These are phyloP conservation scores for Seiridium cupressi DNA, from an alignment of 2,329 filamentous ascomycete genomes.

Conservation along the genomic window DNA sequence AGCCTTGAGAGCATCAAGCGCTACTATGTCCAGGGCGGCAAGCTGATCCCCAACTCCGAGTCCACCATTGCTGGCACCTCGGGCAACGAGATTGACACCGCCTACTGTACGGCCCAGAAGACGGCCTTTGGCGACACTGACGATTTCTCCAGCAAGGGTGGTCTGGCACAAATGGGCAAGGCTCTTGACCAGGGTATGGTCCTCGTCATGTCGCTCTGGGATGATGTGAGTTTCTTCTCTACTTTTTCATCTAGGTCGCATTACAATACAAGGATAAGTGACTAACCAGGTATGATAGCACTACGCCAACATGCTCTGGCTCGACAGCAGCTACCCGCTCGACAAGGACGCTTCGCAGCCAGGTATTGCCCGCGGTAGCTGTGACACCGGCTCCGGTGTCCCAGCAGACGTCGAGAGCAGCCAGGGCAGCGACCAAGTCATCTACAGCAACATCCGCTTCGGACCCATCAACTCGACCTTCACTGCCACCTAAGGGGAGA, in stretches of 20 bases:
- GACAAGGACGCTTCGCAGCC: slow-evolving; percentile 21
- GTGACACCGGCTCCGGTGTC: slow-evolving; percentile 39
- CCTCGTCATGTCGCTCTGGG: slow-evolving; percentile 58
- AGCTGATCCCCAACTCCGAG: slow-evolving; percentile 40
- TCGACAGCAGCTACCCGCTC: slow-evolving; percentile 49
- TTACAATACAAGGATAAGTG: no score
- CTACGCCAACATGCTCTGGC: slow-evolving; percentile 59
- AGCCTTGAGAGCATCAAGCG: slow-evolving; percentile 52
- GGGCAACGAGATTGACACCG: slow-evolving; percentile 42
- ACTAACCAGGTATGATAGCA: slow-evolving; percentile 27
- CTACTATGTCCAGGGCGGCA: slow-evolving; percentile 57
- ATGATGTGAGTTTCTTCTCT: slow-evolving; percentile 38
- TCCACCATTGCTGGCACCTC: slow-evolving; percentile 25
- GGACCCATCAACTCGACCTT: slow-evolving; percentile 45
- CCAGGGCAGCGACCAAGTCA: slow-evolving; percentile 36
- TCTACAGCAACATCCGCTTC: slow-evolving; percentile 47
- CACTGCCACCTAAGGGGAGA: background rate
- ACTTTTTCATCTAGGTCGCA: background rate
- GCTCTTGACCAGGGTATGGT: slow-evolving; percentile 57
- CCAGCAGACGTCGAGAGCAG: slow-evolving; percentile 42
- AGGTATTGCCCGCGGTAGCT: slow-evolving; percentile 45
- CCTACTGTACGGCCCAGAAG: slow-evolving; percentile 56
- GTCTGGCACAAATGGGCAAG: slow-evolving; percentile 49
- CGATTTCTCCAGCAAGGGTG: slow-evolving; percentile 49
- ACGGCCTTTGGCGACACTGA: slow-evolving; percentile 48